Evolutionary conservation across 441 rosid species (phyloP).

Genomic region (Gossypium schwendimanii): DNA sequence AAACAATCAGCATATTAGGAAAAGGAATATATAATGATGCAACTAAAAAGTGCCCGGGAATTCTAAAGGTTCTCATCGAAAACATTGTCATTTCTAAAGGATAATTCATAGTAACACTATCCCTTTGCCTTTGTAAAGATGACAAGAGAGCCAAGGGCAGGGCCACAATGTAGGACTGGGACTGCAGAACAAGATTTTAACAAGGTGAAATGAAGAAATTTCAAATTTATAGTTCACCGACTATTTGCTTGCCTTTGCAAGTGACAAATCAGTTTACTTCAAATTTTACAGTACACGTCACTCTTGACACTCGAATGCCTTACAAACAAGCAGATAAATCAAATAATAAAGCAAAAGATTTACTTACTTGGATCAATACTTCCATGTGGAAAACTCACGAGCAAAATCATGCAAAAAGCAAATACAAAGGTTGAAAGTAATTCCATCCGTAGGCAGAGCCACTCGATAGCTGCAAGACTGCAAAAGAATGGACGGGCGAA

Average conservation of each 20-base stretch:
- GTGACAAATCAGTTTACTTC: background rate
- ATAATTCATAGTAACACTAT: background rate
- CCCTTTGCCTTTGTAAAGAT: constrained; percentile 1
- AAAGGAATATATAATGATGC: background rate
- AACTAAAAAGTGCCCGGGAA: background rate
- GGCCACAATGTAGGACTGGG: background rate
- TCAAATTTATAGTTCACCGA: background rate
- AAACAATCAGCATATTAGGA: constrained; percentile 12
- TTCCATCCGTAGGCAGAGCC: constrained; percentile 99
- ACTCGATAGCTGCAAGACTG: constrained; percentile 96
- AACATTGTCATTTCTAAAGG: background rate
- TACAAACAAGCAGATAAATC: background rate
- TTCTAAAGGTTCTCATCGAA: background rate
- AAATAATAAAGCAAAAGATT: background rate
- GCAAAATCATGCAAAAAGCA: constrained; percentile 97
- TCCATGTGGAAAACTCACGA: constrained; percentile 95
- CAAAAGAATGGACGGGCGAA: constrained; percentile 97
- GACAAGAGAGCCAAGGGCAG: background rate
- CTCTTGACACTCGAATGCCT: background rate
- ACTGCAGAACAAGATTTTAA: background rate
- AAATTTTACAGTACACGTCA: background rate
- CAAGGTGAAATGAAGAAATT: background rate
- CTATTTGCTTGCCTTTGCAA: background rate
- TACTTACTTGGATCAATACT: constrained; percentile 94
- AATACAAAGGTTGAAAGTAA: constrained; percentile 91